Evolutionary conservation across 768 basidiomycete species (phyloP).

Genomic region (Boletus subcaerulescens): DNA sequence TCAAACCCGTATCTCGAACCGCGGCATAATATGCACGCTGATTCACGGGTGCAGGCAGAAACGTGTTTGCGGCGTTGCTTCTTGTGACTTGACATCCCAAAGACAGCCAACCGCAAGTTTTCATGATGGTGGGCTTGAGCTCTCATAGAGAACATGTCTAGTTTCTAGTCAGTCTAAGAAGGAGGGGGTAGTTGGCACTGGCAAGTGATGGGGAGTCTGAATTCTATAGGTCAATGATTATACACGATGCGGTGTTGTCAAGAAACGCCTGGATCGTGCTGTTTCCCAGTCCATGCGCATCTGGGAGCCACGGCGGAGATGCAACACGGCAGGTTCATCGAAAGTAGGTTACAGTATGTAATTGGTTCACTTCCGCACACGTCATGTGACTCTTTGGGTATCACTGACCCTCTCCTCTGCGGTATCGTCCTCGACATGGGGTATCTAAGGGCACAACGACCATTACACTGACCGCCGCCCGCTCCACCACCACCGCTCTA

Average conservation of each 20-base stretch:
- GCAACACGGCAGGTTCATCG: no score
- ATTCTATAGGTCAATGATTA: neutral
- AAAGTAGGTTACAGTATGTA: no score
- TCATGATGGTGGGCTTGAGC: neutral
- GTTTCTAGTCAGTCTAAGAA: neutral
- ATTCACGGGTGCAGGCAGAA: conserved; percentile 19
- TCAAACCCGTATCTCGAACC: conserved; percentile 17
- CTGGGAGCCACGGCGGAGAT: conserved; percentile 1
- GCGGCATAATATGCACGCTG: conserved; percentile 24
- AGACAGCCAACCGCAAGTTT: conserved; percentile 3
- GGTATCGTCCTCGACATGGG: no score
- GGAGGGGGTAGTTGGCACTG: no score
- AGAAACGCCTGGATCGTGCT: conserved; percentile 9
- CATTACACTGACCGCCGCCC: no score
- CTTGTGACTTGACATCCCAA: conserved; percentile 11
- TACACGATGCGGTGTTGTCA: neutral
- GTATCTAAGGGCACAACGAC: no score
- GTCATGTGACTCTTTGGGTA: no score
- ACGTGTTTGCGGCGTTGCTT: conserved; percentile 33
- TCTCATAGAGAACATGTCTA: neutral
- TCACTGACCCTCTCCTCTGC: no score
- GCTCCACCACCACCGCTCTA: no score
- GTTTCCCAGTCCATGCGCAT: neutral
- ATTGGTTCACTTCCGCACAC: no score
- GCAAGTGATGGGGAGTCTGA: no score